Evolutionary conservation across 176 grass and related monocot genomes (phyloP).

Genomic region (Raddia distichophylla): DNA sequence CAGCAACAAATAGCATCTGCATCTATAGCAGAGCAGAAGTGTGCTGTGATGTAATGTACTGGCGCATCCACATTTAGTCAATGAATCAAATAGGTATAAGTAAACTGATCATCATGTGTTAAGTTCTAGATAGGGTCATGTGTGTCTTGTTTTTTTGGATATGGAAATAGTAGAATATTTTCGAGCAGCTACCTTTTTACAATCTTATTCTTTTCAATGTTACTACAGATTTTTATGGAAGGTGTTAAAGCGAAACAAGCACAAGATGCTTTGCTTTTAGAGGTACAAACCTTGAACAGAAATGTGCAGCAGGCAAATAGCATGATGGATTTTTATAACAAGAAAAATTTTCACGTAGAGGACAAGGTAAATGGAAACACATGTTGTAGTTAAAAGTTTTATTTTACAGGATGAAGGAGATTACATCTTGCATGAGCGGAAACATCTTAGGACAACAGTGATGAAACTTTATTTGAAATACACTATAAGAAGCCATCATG

Average conservation of each 20-base stretch:
- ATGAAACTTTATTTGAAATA: too few relatives aligned
- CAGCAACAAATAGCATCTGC: slow-evolving; percentile 6
- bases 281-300: slow-evolving; percentile 52
- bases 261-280: slow-evolving; percentile 57
- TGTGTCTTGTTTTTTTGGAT: not conserved
- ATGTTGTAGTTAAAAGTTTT: not conserved
- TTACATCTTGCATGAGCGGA: too few relatives aligned
- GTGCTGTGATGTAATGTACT: not conserved
- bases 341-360: slow-evolving; percentile 62
- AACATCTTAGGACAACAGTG: too few relatives aligned
- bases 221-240: slow-evolving; percentile 78
- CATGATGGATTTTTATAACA: slow-evolving; percentile 72
- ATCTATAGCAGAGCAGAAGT: not conserved
- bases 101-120: not conserved
- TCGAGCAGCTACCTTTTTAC: not conserved
- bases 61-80: not conserved
- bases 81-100: slow-evolving; percentile 10
- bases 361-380: slow-evolving; percentile 57
- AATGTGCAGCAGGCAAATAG: slow-evolving; percentile 62
- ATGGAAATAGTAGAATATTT: not conserved
- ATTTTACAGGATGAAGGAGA: too few relatives aligned
- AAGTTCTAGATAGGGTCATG: not conserved
- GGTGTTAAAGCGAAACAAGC: slow-evolving; percentile 65
- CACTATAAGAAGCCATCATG: too few relatives aligned
- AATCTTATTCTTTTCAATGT: slow-evolving; percentile 11